A percentile compares a stretch with the other conserved stretches of the same genome.
These are phyloP conservation scores for Globisporangium cylindrosporum DNA, from an alignment of 352 stramenopile genomes.

Conservation along the genomic window DNA sequence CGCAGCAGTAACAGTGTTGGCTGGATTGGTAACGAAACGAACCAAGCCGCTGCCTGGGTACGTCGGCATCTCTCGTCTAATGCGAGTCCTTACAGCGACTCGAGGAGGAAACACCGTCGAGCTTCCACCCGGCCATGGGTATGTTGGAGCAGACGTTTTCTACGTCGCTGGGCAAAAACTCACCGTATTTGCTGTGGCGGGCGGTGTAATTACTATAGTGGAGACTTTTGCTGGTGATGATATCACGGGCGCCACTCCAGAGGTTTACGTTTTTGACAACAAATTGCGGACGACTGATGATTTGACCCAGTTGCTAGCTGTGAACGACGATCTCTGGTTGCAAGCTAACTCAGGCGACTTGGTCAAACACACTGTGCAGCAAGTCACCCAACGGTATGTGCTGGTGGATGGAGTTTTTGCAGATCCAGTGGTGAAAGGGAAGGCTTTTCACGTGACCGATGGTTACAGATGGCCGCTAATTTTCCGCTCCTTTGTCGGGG, in stretches of 20 bases:
- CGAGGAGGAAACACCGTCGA: slow-evolving; percentile 28
- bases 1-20: slow-evolving; percentile 25
- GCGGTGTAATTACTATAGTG: slow-evolving; percentile 29
- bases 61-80: slow-evolving; percentile 42
- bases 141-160: slow-evolving; percentile 26
- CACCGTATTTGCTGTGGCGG: slow-evolving; percentile 27
- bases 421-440: slow-evolving; percentile 31
- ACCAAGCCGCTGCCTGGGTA: slow-evolving; percentile 44
- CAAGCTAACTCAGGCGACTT: slow-evolving; percentile 37
- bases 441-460: slow-evolving; percentile 33
- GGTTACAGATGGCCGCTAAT: slow-evolving; percentile 65
- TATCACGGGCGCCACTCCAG: slow-evolving; percentile 27
- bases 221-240: slow-evolving; percentile 32
- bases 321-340: slow-evolving; percentile 58
- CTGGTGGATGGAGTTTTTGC: slow-evolving; percentile 50
- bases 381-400: slow-evolving; percentile 32
- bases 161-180: slow-evolving; percentile 39
- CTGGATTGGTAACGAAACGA: slow-evolving; percentile 54
- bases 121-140: slow-evolving; percentile 43
- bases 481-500: slow-evolving; percentile 62
- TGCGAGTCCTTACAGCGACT: slow-evolving; percentile 44
- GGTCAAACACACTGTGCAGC: slow-evolving; percentile 38
- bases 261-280: slow-evolving; percentile 62
- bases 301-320: slow-evolving; percentile 29
- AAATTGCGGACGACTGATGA: slow-evolving; percentile 58